These are phyloP conservation scores for Aspergillus awamori DNA, from an alignment of 2,329 filamentous ascomycete genomes.

Conservation along the genomic window DNA sequence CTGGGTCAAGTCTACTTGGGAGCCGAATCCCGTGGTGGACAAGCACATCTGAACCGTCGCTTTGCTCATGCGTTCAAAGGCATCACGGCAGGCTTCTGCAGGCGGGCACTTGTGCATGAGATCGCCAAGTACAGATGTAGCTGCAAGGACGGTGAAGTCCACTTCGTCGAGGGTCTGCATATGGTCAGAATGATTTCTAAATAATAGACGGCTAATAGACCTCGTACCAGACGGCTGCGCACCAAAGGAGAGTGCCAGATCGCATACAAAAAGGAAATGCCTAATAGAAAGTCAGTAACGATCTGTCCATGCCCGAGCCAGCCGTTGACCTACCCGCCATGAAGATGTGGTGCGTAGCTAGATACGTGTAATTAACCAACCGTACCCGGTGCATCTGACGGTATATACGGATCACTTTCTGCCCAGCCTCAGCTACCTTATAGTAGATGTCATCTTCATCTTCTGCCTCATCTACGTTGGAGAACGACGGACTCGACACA, in stretches of 20 bases:
- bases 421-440: slow-evolving; percentile 92
- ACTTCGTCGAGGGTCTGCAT: slow-evolving; percentile 82
- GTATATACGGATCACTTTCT: slow-evolving; percentile 89
- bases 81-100: slow-evolving; percentile 90
- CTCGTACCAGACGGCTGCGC: slow-evolving; percentile 75
- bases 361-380: slow-evolving; percentile 92
- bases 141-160: slow-evolving; percentile 93
- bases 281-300: slow-evolving; percentile 39
- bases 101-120: slow-evolving; percentile 93
- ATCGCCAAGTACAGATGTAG: slow-evolving; percentile 88
- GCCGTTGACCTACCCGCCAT: slow-evolving; percentile 72
- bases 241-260: slow-evolving; percentile 96
- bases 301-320: neutral
- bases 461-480: slow-evolving; percentile 50
- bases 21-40: slow-evolving; percentile 79
- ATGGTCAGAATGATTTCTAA: slow-evolving; percentile 3
- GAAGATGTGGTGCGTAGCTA: slow-evolving; percentile 94
- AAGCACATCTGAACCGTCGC: slow-evolving; percentile 95
- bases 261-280: slow-evolving; percentile 90
- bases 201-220: neutral
- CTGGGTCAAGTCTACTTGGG: slow-evolving; percentile 37
- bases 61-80: slow-evolving; percentile 92
- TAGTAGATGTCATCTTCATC: slow-evolving; percentile 91
- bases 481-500: slow-evolving; percentile 58
- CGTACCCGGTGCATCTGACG: slow-evolving; percentile 83